phyloP scores from a whole-genome alignment of 345 rosid species.

The Garcia nutans region DNA sequence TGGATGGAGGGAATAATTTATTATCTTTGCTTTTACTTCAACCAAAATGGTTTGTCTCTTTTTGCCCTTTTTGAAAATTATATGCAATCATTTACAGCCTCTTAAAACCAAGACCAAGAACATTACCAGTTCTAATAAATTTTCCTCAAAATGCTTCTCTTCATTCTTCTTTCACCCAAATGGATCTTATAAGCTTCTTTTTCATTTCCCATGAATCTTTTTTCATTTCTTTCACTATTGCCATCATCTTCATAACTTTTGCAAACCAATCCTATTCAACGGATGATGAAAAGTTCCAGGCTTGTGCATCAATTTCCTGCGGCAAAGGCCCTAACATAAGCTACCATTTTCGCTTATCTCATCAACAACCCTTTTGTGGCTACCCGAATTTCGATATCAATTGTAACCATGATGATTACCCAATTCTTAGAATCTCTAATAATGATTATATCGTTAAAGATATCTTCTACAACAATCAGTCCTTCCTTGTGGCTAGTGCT shows the following conservation, averaged over 20 bases:
- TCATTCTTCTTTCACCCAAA: constrained; percentile 17
- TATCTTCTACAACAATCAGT: constrained; percentile 22
- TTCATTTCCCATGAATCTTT: constrained; percentile 10
- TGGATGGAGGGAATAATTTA: no score
- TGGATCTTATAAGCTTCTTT: constrained; percentile 32
- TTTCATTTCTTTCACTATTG: constrained; percentile 9
- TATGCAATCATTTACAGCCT: background rate
- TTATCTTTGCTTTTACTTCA: no score
- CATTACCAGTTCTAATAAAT: constrained; percentile 7
- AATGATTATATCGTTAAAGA: background rate
- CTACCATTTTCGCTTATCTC: constrained; percentile 50
- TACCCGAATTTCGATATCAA: constrained; percentile 43
- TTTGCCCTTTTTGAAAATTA: background rate
- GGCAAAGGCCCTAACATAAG: constrained; percentile 46
- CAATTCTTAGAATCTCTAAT: background rate
- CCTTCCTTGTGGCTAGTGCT: constrained; percentile 38
- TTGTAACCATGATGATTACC: constrained; percentile 29
- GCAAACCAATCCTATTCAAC: constrained; percentile 24
- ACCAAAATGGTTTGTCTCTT: background rate
- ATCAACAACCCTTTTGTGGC: constrained; percentile 38
- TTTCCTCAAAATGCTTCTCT: constrained; percentile 18
- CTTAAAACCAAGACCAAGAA: constrained; percentile 10
- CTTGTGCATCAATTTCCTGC: constrained; percentile 48
- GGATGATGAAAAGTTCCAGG: constrained; percentile 35
- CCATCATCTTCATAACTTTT: constrained; percentile 30